phyloP scores from a whole-genome alignment of 495 filamentous ascomycete species.

The Daldinia decipiens region DNA sequence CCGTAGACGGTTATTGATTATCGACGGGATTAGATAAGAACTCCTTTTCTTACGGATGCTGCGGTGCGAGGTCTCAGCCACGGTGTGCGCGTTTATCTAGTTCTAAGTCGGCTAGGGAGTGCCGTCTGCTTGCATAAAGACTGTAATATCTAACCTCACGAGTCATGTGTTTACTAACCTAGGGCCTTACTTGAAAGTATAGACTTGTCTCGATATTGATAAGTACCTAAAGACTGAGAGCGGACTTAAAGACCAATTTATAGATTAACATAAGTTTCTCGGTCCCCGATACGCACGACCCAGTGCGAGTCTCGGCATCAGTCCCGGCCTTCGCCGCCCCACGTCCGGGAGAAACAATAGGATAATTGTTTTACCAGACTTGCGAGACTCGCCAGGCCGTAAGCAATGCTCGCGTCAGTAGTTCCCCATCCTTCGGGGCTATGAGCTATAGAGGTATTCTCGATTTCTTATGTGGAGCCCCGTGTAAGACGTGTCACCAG shows the following conservation, averaged over 20 bases:
- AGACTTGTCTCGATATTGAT: neutral
- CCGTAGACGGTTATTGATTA: conserved; percentile 8
- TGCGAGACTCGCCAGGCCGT: conserved; percentile 7
- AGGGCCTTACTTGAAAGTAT: neutral
- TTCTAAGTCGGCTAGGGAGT: conserved; percentile 16
- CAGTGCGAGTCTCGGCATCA: conserved; percentile 26
- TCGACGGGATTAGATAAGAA: conserved; percentile 11
- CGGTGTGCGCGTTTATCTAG: conserved; percentile 29
- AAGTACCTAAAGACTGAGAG: neutral
- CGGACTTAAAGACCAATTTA: neutral
- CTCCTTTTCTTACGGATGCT: conserved; percentile 25
- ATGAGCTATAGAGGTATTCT: conserved; percentile 17
- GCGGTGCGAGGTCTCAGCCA: conserved; percentile 40
- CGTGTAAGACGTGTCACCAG: conserved; percentile 36
- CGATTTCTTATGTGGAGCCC: conserved; percentile 21
- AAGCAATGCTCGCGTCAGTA: conserved; percentile 26
- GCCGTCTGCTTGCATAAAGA: conserved; percentile 16
- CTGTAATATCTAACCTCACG: conserved; percentile 5
- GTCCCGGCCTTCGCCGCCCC: conserved; percentile 23
- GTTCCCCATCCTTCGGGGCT: conserved; percentile 26
- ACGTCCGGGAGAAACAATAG: conserved; percentile 16
- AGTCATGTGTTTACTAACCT: too few relatives aligned
- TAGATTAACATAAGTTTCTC: conserved; percentile 9
- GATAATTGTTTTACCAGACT: conserved; percentile 6
- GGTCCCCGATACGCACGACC: conserved; percentile 13